Evolutionary conservation across 1,284 basidiomycete genomes (phyloP).

Genomic region (Boletus sp.): DNA sequence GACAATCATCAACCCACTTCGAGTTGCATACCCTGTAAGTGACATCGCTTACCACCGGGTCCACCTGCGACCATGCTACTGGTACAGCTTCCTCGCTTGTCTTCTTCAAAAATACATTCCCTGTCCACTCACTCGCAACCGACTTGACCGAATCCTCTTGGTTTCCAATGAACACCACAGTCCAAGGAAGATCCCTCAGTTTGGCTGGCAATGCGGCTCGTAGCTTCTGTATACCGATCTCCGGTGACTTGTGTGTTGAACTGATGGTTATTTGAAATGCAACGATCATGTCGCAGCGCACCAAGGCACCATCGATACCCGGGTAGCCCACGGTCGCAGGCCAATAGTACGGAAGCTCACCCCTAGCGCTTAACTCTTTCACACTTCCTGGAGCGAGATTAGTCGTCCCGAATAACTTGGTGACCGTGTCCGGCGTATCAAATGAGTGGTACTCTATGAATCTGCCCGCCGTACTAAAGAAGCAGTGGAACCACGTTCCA

Average conservation of each 20-base stretch:
- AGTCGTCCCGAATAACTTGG: background rate
- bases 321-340: background rate
- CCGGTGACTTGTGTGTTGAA: background rate
- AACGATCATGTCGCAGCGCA: too few species aligned
- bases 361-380: too few species aligned
- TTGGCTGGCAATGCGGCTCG: background rate
- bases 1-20: too few species aligned
- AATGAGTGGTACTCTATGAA: background rate
- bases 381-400: background rate
- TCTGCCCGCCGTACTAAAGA: background rate
- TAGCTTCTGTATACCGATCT: background rate
- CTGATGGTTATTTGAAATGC: constrained; percentile 1
- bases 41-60: background rate
- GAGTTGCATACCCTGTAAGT: background rate
- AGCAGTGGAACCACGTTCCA: constrained; percentile 12
- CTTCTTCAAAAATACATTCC: background rate
- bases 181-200: background rate
- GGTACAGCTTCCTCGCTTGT: too few species aligned
- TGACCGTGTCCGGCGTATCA: background rate
- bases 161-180: background rate
- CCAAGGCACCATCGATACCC: background rate
- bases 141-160: fast-evolving
- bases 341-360: background rate
- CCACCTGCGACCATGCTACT: background rate
- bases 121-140: background rate